Conservation (phyloP, 1,284 basidiomycete species). For the Ceratobasidium sp. region DNA sequence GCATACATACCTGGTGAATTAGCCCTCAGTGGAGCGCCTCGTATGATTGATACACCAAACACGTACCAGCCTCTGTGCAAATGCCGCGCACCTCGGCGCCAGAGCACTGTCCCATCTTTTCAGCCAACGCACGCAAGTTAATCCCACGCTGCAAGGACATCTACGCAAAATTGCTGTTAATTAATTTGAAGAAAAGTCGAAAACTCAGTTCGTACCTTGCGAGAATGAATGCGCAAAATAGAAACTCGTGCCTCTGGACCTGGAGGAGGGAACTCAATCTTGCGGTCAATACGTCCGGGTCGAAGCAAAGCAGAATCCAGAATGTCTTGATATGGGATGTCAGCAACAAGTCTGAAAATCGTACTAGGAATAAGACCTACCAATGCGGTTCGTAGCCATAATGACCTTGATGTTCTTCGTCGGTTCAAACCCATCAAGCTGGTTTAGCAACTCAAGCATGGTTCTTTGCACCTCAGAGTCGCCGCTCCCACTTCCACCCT, state of each 20-base stretch:
- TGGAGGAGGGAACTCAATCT: conserved; percentile 99
- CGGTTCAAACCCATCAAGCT: conserved; percentile 96
- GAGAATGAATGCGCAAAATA: conserved; percentile 95
- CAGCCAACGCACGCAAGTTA: conserved; percentile 92
- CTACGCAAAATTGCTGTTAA: conserved; percentile 54
- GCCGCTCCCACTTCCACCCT: conserved; percentile 87
- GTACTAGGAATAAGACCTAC: conserved; percentile 43
- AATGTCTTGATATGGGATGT: conserved; percentile 70
- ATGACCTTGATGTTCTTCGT: conserved; percentile 95
- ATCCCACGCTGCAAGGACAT: conserved; percentile 99
- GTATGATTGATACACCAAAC: not conserved
- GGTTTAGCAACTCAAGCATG: conserved; percentile 97
- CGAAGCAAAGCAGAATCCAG: conserved; percentile 94
- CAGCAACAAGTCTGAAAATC: not conserved
- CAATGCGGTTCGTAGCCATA: conserved; percentile 74
- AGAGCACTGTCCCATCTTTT: conserved; percentile 99
- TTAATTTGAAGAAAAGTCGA: not conserved
- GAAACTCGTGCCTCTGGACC: conserved; percentile 97
- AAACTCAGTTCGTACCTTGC: conserved; percentile 80
- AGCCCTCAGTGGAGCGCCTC: not conserved
- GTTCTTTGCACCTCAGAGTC: conserved; percentile 98
- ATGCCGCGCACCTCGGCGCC: conserved; percentile 98
- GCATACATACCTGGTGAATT: conserved; percentile 91
- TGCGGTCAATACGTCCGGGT: conserved; percentile 97
- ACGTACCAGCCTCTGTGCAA: conserved; percentile 94